phyloP scores from a whole-genome alignment of 148 eudicot species.

The Dianthus caryophyllus region DNA sequence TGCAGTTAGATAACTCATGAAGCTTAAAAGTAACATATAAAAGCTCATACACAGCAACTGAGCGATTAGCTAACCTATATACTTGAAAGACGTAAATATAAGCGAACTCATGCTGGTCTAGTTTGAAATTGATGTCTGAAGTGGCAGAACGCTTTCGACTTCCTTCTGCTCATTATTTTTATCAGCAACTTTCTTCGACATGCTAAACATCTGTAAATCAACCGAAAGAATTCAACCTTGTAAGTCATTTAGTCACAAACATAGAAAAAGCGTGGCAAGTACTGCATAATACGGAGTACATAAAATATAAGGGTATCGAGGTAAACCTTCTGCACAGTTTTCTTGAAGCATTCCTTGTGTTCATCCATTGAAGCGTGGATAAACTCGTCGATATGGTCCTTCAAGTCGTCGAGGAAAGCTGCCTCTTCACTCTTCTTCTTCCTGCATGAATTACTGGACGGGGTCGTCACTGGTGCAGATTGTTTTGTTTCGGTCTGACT shows the following conservation, averaged over 20 bases:
- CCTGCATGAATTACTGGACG: conserved; percentile 32
- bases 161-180: conserved; percentile 33
- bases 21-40: background rate
- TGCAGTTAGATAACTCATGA: background rate
- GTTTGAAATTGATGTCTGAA: conserved; percentile 41
- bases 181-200: conserved; percentile 32
- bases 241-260: background rate
- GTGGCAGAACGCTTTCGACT: conserved; percentile 58
- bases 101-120: conserved; percentile 4
- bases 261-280: background rate
- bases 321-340: conserved; percentile 31
- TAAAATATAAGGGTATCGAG: background rate
- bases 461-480: conserved; percentile 15
- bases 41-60: background rate
- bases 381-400: conserved; percentile 39
- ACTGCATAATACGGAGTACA: background rate
- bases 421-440: conserved; percentile 42
- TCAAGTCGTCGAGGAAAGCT: conserved; percentile 38
- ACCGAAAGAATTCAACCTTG: background rate
- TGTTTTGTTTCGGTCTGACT: conserved; percentile 21
- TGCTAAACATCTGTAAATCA: conserved; percentile 30
- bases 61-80: background rate
- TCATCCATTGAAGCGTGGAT: conserved; percentile 42
- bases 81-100: background rate
- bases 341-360: conserved; percentile 39